These are phyloP conservation scores for Wickerhamomyces sp. DNA, from an alignment of 1,139 yeast genomes.

Conservation along the genomic window DNA sequence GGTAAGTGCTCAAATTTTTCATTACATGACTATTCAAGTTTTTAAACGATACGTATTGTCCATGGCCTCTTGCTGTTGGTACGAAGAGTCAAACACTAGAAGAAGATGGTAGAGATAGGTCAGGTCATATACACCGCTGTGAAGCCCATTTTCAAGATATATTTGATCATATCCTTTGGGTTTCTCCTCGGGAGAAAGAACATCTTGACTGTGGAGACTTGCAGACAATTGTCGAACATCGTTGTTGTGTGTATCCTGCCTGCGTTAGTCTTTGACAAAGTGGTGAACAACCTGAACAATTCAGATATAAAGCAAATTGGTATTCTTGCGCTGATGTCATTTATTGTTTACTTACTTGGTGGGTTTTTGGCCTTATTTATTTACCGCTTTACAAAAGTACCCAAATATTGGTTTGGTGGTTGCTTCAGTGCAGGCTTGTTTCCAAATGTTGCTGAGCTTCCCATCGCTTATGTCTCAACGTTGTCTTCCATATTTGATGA, in stretches of 20 bases:
- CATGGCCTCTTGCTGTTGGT: too few species aligned
- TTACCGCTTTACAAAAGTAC: constrained; percentile 4
- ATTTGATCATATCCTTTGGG: constrained; percentile 73
- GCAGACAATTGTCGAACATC: constrained; percentile 65
- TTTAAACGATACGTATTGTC: too few species aligned
- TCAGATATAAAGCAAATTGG: constrained; percentile 76
- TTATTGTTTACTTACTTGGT: constrained; percentile 14
- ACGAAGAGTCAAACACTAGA: too few species aligned
- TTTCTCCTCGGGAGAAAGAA: constrained; percentile 59
- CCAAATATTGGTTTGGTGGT: constrained; percentile 10
- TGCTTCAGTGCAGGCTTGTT: constrained; percentile 10
- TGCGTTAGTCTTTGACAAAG: constrained; percentile 70
- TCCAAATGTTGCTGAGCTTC: constrained; percentile 14
- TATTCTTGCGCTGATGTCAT: constrained; percentile 35
- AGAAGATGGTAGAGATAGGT: constrained; percentile 41
- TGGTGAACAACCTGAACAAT: constrained; percentile 66
- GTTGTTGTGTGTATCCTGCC: constrained; percentile 73
- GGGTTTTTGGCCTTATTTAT: constrained; percentile 1
- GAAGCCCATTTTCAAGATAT: constrained; percentile 87
- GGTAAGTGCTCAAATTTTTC: too few species aligned
- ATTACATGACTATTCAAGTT: too few species aligned
- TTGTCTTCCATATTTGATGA: constrained; percentile 49
- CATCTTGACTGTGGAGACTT: constrained; percentile 68
- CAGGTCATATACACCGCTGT: constrained; percentile 75
- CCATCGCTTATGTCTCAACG: constrained; percentile 11